Percentiles rank a stretch among this genome's conserved stretches.
These are phyloP conservation scores for Xylariaceae sp. DNA, from an alignment of 2,329 filamentous ascomycete genomes.

Conservation along the genomic window DNA sequence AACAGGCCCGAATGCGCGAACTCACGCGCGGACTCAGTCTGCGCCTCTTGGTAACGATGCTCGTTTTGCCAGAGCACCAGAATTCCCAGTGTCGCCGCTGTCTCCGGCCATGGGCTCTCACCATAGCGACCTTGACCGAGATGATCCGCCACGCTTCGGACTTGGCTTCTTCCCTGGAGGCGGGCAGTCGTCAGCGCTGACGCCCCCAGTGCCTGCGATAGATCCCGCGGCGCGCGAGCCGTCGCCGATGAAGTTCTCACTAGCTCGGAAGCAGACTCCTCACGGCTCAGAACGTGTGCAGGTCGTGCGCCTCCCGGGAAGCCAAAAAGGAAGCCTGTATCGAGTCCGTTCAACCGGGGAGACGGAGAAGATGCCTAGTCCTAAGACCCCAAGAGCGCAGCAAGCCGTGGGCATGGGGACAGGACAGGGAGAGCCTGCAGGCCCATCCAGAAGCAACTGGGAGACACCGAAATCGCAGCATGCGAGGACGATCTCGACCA, in stretches of 20 bases:
- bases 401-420: not conserved
- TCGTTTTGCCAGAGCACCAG: slow-evolving; percentile 1
- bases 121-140: not conserved
- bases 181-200: not conserved
- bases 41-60: not conserved
- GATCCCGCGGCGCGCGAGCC: not conserved
- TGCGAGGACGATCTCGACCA: slow-evolving; percentile 1
- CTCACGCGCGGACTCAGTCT: not conserved
- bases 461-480: not conserved
- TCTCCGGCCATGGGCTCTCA: too few relatives aligned
- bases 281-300: slow-evolving; percentile 4
- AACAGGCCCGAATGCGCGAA: not conserved
- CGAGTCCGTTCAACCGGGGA: slow-evolving; percentile 1
- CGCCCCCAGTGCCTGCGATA: not conserved
- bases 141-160: slow-evolving; percentile 3
- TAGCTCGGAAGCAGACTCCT: slow-evolving; percentile 2
- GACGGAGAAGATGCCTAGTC: not conserved
- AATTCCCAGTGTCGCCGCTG: slow-evolving; percentile 7
- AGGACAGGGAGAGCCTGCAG: not conserved
- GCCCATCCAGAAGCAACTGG: not conserved
- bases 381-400: not conserved
- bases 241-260: slow-evolving; percentile 5
- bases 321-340: slow-evolving; percentile 1
- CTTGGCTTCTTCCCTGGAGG: slow-evolving; percentile 2
- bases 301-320: slow-evolving; percentile 4